Evolutionary conservation across 2,329 filamentous ascomycete species (phyloP).

Genomic region (Arthroderma uncinatum): DNA sequence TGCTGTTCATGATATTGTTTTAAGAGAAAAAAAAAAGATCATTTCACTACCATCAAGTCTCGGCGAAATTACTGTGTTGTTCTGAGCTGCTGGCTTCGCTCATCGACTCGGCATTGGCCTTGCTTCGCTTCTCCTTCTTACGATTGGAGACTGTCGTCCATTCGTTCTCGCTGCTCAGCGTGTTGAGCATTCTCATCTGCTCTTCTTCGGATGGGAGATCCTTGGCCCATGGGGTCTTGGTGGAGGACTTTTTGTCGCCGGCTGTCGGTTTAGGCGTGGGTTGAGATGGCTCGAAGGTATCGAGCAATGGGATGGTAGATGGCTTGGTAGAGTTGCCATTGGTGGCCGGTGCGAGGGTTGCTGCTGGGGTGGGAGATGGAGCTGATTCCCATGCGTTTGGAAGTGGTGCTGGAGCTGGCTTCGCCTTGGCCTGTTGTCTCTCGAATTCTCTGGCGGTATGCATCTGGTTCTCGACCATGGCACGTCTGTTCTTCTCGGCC

Average conservation of each 20-base stretch:
- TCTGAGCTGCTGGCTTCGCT: conserved; percentile 30
- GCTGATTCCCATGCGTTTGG: conserved; percentile 43
- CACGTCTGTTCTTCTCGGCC: conserved; percentile 66
- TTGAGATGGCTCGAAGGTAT: conserved; percentile 32
- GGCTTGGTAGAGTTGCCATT: conserved; percentile 15
- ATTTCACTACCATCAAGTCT: background rate
- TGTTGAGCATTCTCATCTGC: conserved; percentile 44
- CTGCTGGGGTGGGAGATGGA: conserved; percentile 3
- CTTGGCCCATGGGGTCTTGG: conserved; percentile 28
- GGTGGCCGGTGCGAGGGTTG: background rate
- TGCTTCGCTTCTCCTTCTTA: conserved; percentile 43
- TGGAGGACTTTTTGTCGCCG: conserved; percentile 7
- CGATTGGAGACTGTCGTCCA: conserved; percentile 54
- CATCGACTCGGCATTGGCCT: conserved; percentile 33
- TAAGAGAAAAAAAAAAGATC: background rate
- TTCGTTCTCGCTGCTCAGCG: conserved; percentile 39
- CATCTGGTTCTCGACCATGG: conserved; percentile 68
- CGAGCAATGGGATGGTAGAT: conserved; percentile 23
- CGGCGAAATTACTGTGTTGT: background rate
- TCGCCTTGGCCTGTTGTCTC: conserved; percentile 52
- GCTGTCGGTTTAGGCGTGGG: conserved; percentile 8
- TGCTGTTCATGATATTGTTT: background rate
- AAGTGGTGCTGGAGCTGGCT: conserved; percentile 28
- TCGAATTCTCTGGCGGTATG: conserved; percentile 71
- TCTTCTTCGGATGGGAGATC: conserved; percentile 50